These are phyloP conservation scores for Aureobasidium sp. DNA, from an alignment of 2,329 filamentous ascomycete genomes.

Conservation along the genomic window DNA sequence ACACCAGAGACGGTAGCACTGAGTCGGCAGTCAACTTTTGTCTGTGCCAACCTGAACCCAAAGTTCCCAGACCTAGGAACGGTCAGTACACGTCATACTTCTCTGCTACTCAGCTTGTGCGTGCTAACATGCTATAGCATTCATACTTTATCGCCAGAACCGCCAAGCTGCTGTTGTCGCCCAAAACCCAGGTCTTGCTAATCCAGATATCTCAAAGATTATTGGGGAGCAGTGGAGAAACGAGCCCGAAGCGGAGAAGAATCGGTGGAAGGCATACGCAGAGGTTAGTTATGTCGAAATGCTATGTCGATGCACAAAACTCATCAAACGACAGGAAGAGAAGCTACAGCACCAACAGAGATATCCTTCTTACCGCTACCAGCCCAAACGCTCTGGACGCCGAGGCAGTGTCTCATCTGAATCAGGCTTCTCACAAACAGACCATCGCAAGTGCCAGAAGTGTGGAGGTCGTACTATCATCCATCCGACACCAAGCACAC, in stretches of 20 bases:
- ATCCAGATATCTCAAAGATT: slow-evolving; percentile 95
- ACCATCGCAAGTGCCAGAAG: slow-evolving; percentile 53
- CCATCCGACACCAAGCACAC: slow-evolving; percentile 19
- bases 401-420: slow-evolving; percentile 22
- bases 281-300: slow-evolving; percentile 47
- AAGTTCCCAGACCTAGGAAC: slow-evolving; percentile 63
- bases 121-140: slow-evolving; percentile 54
- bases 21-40: slow-evolving; percentile 48
- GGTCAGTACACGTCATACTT: slow-evolving; percentile 40
- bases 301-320: neutral
- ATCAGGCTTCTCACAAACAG: slow-evolving; percentile 17
- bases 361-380: slow-evolving; percentile 91
- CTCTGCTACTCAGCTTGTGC: slow-evolving; percentile 20
- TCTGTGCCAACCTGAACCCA: slow-evolving; percentile 62
- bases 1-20: slow-evolving; percentile 25
- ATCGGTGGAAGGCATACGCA: slow-evolving; percentile 80
- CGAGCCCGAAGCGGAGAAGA: slow-evolving; percentile 65
- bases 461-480: slow-evolving; percentile 59
- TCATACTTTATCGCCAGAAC: slow-evolving; percentile 94
- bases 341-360: slow-evolving; percentile 81
- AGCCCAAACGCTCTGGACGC: slow-evolving; percentile 58
- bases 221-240: slow-evolving; percentile 88
- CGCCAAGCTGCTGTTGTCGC: slow-evolving; percentile 75
- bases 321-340: slow-evolving; percentile 53
- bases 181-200: slow-evolving; percentile 79